Percentiles rank a stretch among this genome's conserved stretches.
These are phyloP conservation scores for Mycena capillaripes DNA, from an alignment of 768 basidiomycete species.

Conservation along the genomic window DNA sequence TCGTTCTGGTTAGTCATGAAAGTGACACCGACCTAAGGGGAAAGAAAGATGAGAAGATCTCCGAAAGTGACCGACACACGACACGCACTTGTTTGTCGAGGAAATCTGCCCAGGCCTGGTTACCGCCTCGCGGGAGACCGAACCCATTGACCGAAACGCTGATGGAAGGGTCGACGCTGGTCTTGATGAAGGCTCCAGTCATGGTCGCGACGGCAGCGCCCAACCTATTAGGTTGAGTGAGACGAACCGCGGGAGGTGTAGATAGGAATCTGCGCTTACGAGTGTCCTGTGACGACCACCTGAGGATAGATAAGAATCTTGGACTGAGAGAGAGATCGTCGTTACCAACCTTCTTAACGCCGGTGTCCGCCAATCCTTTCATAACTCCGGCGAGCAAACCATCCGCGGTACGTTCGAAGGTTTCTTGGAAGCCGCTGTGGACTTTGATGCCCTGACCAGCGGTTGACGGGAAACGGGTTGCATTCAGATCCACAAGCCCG, in stretches of 20 bases:
- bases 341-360: slow-evolving; percentile 51
- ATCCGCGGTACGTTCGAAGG: slow-evolving; percentile 54
- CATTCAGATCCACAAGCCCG: slow-evolving; percentile 44
- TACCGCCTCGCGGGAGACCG: slow-evolving; percentile 61
- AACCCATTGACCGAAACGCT: slow-evolving; percentile 52
- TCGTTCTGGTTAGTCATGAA: slow-evolving; percentile 57
- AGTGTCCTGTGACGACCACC: slow-evolving; percentile 56
- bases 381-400: slow-evolving; percentile 47
- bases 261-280: too few relatives aligned
- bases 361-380: slow-evolving; percentile 42
- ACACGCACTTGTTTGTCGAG: slow-evolving; percentile 50
- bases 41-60: background rate
- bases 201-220: slow-evolving; percentile 62
- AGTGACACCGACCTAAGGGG: slow-evolving; percentile 44
- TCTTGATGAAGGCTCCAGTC: slow-evolving; percentile 56
- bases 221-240: slow-evolving; percentile 15
- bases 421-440: slow-evolving; percentile 56
- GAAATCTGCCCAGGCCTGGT: slow-evolving; percentile 59
- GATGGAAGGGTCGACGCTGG: slow-evolving; percentile 49
- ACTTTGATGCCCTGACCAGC: slow-evolving; percentile 45
- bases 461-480: slow-evolving; percentile 46
- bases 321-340: too few relatives aligned
- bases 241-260: background rate
- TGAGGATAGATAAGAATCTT: too few relatives aligned
- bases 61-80: too few relatives aligned